Percentiles rank a stretch among this genome's conserved stretches.
phyloP scores from a whole-genome alignment of 2,329 filamentous ascomycete genomes.

The Sphaceloma murrayae region DNA sequence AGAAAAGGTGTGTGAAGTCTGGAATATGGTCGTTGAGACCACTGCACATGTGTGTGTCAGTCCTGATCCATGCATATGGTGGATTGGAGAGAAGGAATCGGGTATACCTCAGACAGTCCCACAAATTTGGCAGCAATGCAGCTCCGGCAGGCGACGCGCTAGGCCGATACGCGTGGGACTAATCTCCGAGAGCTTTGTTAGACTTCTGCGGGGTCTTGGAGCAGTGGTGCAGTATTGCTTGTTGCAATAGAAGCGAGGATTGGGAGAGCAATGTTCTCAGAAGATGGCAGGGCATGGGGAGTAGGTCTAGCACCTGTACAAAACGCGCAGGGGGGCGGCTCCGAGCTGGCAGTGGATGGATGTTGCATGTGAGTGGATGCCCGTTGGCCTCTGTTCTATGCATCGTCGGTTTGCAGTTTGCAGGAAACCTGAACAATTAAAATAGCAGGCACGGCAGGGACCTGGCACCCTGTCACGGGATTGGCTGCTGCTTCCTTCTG shows the following conservation, averaged over 20 bases:
- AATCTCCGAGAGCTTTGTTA: not conserved
- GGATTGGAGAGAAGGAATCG: too few species aligned
- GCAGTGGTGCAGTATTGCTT: constrained; percentile 25
- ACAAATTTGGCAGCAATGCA: not conserved
- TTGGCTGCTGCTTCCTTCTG: not conserved
- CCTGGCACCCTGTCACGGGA: not conserved
- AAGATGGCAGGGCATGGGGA: too few species aligned
- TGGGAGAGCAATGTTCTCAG: too few species aligned
- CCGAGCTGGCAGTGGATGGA: constrained; percentile 8
- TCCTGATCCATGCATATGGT: too few species aligned
- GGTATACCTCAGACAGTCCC: constrained; percentile 12
- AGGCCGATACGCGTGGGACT: not conserved
- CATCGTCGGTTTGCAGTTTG: too few species aligned
- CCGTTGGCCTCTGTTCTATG: not conserved
- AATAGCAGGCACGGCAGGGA: not conserved
- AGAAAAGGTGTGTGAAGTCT: too few species aligned
- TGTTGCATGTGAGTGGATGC: constrained; percentile 8
- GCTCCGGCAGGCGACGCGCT: not conserved
- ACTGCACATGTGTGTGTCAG: too few species aligned
- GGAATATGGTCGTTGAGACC: too few species aligned
- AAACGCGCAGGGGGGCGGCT: not conserved
- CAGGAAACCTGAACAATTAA: too few species aligned
- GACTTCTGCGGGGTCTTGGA: constrained; percentile 26
- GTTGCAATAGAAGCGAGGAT: too few species aligned
- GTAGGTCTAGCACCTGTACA: too few species aligned